Evolutionary conservation across 352 stramenopile species (phyloP).

Genomic region (Phytophthora boehmeriae): DNA sequence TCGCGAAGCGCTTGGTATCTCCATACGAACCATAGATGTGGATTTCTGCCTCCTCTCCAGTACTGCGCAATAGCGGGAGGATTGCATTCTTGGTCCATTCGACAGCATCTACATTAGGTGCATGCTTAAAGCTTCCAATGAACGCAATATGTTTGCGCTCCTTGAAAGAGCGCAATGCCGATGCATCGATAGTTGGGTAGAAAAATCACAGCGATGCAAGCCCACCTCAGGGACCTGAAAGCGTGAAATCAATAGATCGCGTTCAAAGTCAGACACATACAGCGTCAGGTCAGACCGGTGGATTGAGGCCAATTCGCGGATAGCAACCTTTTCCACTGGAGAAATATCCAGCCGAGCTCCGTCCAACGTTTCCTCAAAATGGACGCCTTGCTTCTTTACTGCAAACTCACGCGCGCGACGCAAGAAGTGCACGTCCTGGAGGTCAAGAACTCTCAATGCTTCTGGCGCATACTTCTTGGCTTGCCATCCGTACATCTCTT

Average conservation of each 20-base stretch:
- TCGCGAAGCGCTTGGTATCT: conserved; percentile 50
- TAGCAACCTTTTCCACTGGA: conserved; percentile 66
- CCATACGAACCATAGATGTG: conserved; percentile 91
- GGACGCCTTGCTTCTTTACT: conserved; percentile 61
- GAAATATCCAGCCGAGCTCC: conserved; percentile 34
- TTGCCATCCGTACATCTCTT: conserved; percentile 90
- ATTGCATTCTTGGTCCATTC: conserved; percentile 73
- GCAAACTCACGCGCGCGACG: conserved; percentile 79
- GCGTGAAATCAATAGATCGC: conserved; percentile 53
- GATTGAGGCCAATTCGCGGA: conserved; percentile 79
- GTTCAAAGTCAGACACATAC: conserved; percentile 74
- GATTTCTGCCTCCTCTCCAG: conserved; percentile 42
- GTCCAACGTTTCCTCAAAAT: conserved; percentile 44
- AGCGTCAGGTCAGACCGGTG: conserved; percentile 80
- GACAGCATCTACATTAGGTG: conserved; percentile 91
- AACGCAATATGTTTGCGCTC: conserved; percentile 80
- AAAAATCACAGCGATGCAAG: conserved; percentile 73
- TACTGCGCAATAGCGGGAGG: conserved; percentile 71
- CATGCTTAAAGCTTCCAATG: conserved; percentile 93
- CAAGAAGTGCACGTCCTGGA: conserved; percentile 95
- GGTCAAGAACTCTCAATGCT: conserved; percentile 88
- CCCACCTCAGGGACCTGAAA: conserved; percentile 61
- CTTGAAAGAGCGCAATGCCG: conserved; percentile 24
- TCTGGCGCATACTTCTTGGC: conserved; percentile 73
- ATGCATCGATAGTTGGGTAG: conserved; percentile 43